These are phyloP conservation scores for Wickerhamiella lipophila DNA, from an alignment of 805 yeast species.

Conservation along the genomic window DNA sequence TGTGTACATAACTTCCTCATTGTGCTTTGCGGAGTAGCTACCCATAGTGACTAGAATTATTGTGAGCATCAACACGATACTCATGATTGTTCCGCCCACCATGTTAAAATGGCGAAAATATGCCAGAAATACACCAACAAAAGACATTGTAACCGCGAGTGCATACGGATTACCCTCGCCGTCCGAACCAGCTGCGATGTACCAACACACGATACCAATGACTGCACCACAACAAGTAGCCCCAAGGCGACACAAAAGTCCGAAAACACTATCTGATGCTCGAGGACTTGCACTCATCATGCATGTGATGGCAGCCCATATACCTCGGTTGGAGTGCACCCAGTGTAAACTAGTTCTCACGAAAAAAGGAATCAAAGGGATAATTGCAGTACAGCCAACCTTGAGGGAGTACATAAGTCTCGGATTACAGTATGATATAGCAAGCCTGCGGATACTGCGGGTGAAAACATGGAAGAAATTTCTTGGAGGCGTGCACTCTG, in stretches of 20 bases:
- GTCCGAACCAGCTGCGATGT: neutral
- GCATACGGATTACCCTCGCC: conserved; percentile 2
- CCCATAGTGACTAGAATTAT: neutral
- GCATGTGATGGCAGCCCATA: conserved; percentile 1
- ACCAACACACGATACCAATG: neutral
- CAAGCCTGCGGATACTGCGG: neutral
- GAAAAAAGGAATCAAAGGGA: neutral
- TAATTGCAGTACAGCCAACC: conserved; percentile 1
- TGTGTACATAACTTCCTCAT: conserved; percentile 2
- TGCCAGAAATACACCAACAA: neutral
- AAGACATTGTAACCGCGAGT: neutral
- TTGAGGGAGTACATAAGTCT: neutral
- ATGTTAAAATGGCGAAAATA: neutral
- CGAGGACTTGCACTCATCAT: conserved; percentile 5
- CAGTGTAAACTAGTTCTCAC: neutral
- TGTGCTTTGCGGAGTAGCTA: conserved; percentile 1
- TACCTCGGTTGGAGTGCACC: neutral
- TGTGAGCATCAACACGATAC: neutral
- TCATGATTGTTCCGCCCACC: neutral
- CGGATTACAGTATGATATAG: neutral
- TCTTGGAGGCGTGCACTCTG: conserved; percentile 1
- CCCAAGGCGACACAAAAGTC: neutral
- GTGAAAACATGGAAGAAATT: neutral
- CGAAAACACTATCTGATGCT: neutral
- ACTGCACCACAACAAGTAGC: conserved; percentile 1